Percentiles rank a stretch among this genome's conserved stretches.
Evolutionary conservation across 1,284 basidiomycete genomes (phyloP).

Genomic region (Chalciporus piperatoides): DNA sequence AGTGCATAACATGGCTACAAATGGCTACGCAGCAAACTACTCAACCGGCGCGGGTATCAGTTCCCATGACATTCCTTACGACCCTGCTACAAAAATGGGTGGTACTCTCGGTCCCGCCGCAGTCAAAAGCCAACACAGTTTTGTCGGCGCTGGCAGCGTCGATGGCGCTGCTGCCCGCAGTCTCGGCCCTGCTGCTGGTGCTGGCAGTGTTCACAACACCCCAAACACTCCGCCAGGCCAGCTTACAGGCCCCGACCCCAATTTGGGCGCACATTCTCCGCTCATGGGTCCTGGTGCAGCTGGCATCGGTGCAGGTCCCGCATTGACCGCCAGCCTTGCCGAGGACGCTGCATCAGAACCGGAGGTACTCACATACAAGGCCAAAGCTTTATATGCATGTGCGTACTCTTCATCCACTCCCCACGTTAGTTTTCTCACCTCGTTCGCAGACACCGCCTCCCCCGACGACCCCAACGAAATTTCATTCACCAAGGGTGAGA

Average conservation of each 20-base stretch:
- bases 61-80: conserved; percentile 54
- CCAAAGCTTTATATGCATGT: conserved; percentile 89
- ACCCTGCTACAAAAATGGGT: conserved; percentile 52
- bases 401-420: conserved; percentile 33
- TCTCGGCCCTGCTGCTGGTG: conserved; percentile 30
- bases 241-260: conserved; percentile 43
- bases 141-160: conserved; percentile 49
- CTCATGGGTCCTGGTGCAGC: conserved; percentile 55
- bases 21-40: conserved; percentile 60
- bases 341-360: conserved; percentile 28
- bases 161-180: conserved; percentile 47
- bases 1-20: conserved; percentile 61
- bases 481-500: conserved; percentile 90
- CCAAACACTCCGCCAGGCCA: conserved; percentile 40
- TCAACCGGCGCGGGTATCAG: conserved; percentile 62
- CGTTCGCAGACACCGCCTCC: conserved; percentile 74
- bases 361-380: conserved; percentile 62
- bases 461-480: conserved; percentile 97
- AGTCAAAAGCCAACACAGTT: conserved; percentile 63
- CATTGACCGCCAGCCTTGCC: conserved; percentile 24
- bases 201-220: conserved; percentile 45
- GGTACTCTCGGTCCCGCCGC: conserved; percentile 37
- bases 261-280: conserved; percentile 52
- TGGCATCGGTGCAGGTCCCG: conserved; percentile 48
- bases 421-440: conserved; percentile 14